phyloP scores from a whole-genome alignment of 805 yeast genomes.

The Wickerhamiella lipophila region DNA sequence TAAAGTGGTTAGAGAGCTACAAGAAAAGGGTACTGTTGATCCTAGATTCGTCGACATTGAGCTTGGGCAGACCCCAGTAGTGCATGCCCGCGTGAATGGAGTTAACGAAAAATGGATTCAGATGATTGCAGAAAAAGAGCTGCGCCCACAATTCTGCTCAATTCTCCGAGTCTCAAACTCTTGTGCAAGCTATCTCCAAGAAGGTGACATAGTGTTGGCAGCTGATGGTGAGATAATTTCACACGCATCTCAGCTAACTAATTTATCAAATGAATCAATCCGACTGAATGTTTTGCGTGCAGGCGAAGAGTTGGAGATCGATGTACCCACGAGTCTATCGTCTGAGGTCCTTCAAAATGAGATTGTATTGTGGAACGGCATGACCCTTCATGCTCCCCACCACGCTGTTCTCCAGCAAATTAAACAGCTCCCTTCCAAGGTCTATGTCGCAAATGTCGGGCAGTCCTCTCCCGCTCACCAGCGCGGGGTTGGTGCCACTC shows the following conservation, averaged over 20 bases:
- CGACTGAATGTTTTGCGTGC: slow-evolving; percentile 59
- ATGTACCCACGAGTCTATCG: slow-evolving; percentile 53
- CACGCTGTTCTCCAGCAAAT: slow-evolving; percentile 81
- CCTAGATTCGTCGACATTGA: slow-evolving; percentile 67
- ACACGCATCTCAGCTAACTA: slow-evolving; percentile 49
- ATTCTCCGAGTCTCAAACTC: slow-evolving; percentile 53
- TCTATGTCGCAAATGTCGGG: slow-evolving; percentile 64
- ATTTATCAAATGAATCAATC: slow-evolving; percentile 35
- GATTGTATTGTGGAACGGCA: slow-evolving; percentile 72
- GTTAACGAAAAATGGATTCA: slow-evolving; percentile 75
- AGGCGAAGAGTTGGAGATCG: slow-evolving; percentile 47
- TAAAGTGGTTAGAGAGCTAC: slow-evolving; percentile 44
- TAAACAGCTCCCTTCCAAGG: slow-evolving; percentile 63
- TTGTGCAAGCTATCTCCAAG: slow-evolving; percentile 27
- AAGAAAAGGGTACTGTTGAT: slow-evolving; percentile 32
- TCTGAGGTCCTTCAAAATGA: slow-evolving; percentile 47
- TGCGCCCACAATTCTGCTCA: slow-evolving; percentile 52
- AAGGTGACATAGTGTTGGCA: slow-evolving; percentile 67
- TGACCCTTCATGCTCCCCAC: slow-evolving; percentile 76
- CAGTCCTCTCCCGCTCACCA: slow-evolving; percentile 81
- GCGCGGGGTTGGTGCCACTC: slow-evolving; percentile 64
- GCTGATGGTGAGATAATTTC: slow-evolving; percentile 55
- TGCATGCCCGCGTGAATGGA: slow-evolving; percentile 74
- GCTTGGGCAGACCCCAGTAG: slow-evolving; percentile 51
- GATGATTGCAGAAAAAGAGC: slow-evolving; percentile 53